Conservation (phyloP, 371 early-diverging fungal species). For the Nematocida displodere region DNA sequence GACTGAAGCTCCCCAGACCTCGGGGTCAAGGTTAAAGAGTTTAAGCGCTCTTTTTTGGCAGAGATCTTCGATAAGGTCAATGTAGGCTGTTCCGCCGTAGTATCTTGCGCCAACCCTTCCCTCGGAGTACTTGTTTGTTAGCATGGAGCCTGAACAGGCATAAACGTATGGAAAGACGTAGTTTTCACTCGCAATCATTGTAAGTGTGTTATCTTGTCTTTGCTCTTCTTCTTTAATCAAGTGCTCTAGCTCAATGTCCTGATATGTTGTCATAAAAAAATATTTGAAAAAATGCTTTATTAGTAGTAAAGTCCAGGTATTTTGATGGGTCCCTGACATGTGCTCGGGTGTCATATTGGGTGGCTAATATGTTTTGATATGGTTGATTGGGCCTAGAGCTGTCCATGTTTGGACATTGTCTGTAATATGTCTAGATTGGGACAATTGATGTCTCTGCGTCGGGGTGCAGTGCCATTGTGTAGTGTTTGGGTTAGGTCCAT, state of each 20-base stretch:
- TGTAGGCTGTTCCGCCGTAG: constrained; percentile 96
- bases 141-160: constrained; percentile 86
- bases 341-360: not conserved
- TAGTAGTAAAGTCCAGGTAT: not conserved
- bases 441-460: too few relatives aligned
- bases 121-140: constrained; percentile 99
- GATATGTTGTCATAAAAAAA: not conserved
- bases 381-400: too few relatives aligned
- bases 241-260: constrained; percentile 82
- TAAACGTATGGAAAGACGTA: constrained; percentile 89
- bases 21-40: constrained; percentile 76
- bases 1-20: constrained; percentile 94
- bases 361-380: too few relatives aligned
- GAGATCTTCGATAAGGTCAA: constrained; percentile 83
- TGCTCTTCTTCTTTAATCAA: constrained; percentile 87
- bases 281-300: not conserved
- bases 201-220: constrained; percentile 82
- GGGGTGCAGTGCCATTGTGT: too few relatives aligned
- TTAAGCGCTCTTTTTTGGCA: constrained; percentile 80
- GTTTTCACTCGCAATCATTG: constrained; percentile 92
- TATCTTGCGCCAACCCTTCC: constrained; percentile 77
- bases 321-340: not conserved
- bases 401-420: too few relatives aligned
- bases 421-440: too few relatives aligned
- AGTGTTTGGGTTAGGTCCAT: too few relatives aligned